A percentile compares a stretch with the other conserved stretches of the same genome.
These are phyloP conservation scores for Cyberlindnera sargentensis DNA, from an alignment of 805 yeast genomes.

Conservation along the genomic window DNA sequence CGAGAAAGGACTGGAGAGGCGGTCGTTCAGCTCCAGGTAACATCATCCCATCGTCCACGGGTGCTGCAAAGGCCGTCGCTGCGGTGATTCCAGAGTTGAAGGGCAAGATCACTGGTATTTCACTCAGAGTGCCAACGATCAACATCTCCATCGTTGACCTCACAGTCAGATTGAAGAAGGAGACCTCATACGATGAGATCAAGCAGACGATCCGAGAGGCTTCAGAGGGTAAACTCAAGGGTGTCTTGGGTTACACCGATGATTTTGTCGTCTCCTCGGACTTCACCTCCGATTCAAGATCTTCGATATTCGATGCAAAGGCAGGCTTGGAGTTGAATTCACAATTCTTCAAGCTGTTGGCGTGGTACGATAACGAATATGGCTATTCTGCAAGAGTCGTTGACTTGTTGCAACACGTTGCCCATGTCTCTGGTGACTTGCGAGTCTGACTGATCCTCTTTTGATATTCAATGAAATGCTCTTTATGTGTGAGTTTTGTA, in stretches of 20 bases:
- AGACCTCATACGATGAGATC: conserved; percentile 79
- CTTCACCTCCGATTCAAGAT: conserved; percentile 76
- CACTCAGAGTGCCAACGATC: conserved; percentile 89
- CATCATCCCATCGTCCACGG: conserved; percentile 93
- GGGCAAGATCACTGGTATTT: conserved; percentile 92
- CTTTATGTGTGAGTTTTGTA: no score
- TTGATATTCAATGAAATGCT: no score
- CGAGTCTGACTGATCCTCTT: no score
- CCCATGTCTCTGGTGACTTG: conserved; percentile 26
- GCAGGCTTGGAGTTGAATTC: conserved; percentile 88
- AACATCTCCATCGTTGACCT: conserved; percentile 92
- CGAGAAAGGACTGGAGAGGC: conserved; percentile 98
- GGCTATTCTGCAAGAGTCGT: conserved; percentile 97
- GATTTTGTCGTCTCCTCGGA: conserved; percentile 90
- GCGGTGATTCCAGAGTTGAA: conserved; percentile 86
- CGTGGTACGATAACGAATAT: conserved; percentile 95
- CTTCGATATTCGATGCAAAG: conserved; percentile 84
- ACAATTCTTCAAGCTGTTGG: conserved; percentile 82
- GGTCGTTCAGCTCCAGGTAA: conserved; percentile 95
- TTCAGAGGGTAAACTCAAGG: conserved; percentile 72
- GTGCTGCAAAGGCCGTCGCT: conserved; percentile 98
- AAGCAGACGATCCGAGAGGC: conserved; percentile 69
- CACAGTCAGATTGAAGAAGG: conserved; percentile 74
- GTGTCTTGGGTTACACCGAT: conserved; percentile 83
- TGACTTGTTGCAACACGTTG: conserved; percentile 78